Base-by-base conservation (phyloP, 1,284 basidiomycete species). In the Sanghuangporus weigelae region DNA sequence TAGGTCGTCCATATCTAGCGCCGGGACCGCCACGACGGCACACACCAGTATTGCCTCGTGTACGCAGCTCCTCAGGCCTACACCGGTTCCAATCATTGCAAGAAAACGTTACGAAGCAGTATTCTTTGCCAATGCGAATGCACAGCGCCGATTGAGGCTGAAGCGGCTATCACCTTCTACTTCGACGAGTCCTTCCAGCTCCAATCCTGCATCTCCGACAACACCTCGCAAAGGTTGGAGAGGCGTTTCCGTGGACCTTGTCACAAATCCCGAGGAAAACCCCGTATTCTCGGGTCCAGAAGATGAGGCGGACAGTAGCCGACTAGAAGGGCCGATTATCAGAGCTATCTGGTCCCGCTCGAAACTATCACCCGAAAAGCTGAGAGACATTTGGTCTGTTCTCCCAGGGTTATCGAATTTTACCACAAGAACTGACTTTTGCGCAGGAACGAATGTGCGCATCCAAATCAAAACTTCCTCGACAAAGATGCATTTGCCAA, bases 191-290 rank as follows among this genome's bases (percentile, higher is more conserved):
- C 63, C 38, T 38, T 78, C 71, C 3, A 71, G 73, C n/a, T 75
- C 76, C 16, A 77, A 79, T 2, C 69, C 72, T 3, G 14, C 51
- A 7, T 56, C 63, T 46, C 50, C 64, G 16, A 46, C 55, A 14
- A 62, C 64, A n/a, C 64, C 64, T 8, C 57, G 61, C n/a, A 62
- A 62, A 2, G 90, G 90, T 2, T 92, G 90, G 90, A 78, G 90
- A 56, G 90, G 88, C 3, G 71, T 91, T 36, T 90, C 87, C 1
- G 84, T 92, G 26, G 90, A 92, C 72, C 73, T 90, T 59, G 84
- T 86, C 63, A 82, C 82, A 2, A 81, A 77, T 53, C 78, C 77
- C 21, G 79, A 79, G 60, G 70, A 69, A 60, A 69, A 70, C 51
- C 68, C 55, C 31, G 21, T 53, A 19, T 26, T 57, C 16, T 69